Percentiles rank a stretch among this genome's conserved stretches.
phyloP scores from a whole-genome alignment of 164 flowering plant genomes.

The Tetracentron sinense region DNA sequence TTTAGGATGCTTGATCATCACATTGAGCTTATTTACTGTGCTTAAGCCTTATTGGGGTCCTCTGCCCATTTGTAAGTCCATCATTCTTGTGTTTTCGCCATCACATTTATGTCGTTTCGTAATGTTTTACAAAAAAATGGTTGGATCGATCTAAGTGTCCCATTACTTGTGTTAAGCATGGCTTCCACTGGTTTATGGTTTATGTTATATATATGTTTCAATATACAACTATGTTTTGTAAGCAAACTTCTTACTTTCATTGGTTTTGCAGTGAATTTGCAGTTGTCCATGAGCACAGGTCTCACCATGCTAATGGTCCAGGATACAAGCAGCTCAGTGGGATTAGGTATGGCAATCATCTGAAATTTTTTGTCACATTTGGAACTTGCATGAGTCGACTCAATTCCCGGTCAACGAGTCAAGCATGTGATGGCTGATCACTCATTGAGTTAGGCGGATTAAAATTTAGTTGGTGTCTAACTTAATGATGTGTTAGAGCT shows the following conservation, averaged over 20 bases:
- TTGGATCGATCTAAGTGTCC: too few relatives aligned
- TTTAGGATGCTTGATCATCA: constrained; percentile 23
- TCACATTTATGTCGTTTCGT: neutral
- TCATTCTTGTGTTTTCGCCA: neutral
- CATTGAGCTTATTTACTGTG: constrained; percentile 21
- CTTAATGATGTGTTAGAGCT: too few relatives aligned
- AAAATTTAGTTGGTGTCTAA: neutral
- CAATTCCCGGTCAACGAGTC: too few relatives aligned
- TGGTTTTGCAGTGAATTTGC: constrained; percentile 38
- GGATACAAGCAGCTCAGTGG: constrained; percentile 14
- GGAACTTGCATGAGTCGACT: too few relatives aligned
- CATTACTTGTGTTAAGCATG: neutral
- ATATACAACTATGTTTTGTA: neutral
- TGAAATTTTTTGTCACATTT: neutral
- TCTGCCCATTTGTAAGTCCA: constrained; percentile 41
- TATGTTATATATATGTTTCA: neutral
- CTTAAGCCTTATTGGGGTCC: constrained; percentile 36
- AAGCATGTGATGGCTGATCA: too few relatives aligned
- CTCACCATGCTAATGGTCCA: constrained; percentile 20
- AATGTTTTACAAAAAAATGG: too few relatives aligned
- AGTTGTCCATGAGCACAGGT: constrained; percentile 21
- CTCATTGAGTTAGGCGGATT: neutral
- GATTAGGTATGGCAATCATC: neutral
- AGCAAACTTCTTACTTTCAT: neutral
- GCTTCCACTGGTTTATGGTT: too few relatives aligned